These are phyloP conservation scores for Metschnikowia kunwiensis DNA, from an alignment of 805 yeast genomes.

Conservation along the genomic window DNA sequence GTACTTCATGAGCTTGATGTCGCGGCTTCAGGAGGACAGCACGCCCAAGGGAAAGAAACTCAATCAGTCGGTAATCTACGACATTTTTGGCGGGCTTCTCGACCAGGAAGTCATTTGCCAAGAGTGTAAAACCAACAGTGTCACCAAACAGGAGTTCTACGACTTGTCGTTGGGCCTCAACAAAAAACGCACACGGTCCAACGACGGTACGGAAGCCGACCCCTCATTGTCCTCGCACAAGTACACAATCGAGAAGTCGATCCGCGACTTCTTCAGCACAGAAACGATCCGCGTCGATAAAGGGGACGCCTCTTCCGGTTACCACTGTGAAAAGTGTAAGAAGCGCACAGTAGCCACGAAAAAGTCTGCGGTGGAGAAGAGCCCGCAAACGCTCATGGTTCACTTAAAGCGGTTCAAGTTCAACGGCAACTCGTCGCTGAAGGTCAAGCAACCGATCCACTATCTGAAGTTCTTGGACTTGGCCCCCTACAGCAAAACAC, in stretches of 20 bases:
- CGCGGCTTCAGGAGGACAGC: slow-evolving; percentile 85
- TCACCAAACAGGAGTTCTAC: slow-evolving; percentile 89
- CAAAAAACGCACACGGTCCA: slow-evolving; percentile 30
- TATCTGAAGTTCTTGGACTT: slow-evolving; percentile 78
- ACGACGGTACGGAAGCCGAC: slow-evolving; percentile 1
- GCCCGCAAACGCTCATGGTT: slow-evolving; percentile 84
- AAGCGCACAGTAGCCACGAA: slow-evolving; percentile 74
- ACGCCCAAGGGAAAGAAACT: slow-evolving; percentile 88
- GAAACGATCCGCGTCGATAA: slow-evolving; percentile 72
- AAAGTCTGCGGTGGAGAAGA: slow-evolving; percentile 65
- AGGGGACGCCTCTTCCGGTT: slow-evolving; percentile 64
- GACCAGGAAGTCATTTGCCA: slow-evolving; percentile 83
- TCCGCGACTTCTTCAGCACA: slow-evolving; percentile 77
- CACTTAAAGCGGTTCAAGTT: slow-evolving; percentile 91
- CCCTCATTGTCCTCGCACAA: slow-evolving; percentile 2
- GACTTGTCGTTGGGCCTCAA: slow-evolving; percentile 82
- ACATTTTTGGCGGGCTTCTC: slow-evolving; percentile 88
- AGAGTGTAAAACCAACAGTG: slow-evolving; percentile 75
- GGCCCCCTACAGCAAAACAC: slow-evolving; percentile 46
- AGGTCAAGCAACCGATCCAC: slow-evolving; percentile 81
- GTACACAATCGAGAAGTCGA: slow-evolving; percentile 71
- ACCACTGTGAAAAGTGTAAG: slow-evolving; percentile 84
- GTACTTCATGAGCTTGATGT: slow-evolving; percentile 87
- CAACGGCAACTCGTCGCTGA: slow-evolving; percentile 73
- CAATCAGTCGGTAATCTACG: slow-evolving; percentile 78